Percentiles rank a stretch among this genome's conserved stretches.
Conservation (phyloP, 106 monocot species). For the Acorus gramineus region DNA sequence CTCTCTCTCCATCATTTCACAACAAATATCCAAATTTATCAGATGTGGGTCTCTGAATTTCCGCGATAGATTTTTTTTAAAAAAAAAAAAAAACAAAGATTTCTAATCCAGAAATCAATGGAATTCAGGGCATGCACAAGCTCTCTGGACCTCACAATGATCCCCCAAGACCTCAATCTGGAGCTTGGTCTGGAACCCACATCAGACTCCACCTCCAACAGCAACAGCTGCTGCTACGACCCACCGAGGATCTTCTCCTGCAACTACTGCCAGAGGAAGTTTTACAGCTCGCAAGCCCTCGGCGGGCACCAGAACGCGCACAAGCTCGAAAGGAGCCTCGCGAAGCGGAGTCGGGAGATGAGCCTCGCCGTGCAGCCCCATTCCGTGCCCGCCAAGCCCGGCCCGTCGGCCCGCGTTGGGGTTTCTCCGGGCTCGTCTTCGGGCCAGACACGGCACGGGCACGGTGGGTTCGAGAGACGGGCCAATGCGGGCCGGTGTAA, state of each 20-base stretch:
- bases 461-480: background rate
- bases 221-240: background rate
- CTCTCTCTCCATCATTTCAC: no score
- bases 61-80: no score
- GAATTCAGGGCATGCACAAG: no score
- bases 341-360: slow-evolving; percentile 33
- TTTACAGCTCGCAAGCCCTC: slow-evolving; percentile 41
- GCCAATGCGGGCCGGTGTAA: background rate
- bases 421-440: background rate
- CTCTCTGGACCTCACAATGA: no score
- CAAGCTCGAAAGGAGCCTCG: slow-evolving; percentile 48
- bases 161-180: slow-evolving; percentile 25
- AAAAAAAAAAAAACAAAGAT: no score
- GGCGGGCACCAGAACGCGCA: slow-evolving; percentile 62
- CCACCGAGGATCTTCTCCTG: slow-evolving; percentile 31
- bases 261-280: slow-evolving; percentile 50
- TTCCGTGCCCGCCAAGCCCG: background rate
- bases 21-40: no score
- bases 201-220: background rate
- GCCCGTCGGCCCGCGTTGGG: background rate
- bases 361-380: background rate
- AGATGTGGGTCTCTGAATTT: no score
- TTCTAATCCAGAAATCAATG: no score
- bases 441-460: background rate
- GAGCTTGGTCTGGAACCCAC: slow-evolving; percentile 27